Evolutionary conservation across 169 alveolate species (phyloP), one percentile per base, ranked within the genome.

Genomic region (Neospora caninum): DNA sequence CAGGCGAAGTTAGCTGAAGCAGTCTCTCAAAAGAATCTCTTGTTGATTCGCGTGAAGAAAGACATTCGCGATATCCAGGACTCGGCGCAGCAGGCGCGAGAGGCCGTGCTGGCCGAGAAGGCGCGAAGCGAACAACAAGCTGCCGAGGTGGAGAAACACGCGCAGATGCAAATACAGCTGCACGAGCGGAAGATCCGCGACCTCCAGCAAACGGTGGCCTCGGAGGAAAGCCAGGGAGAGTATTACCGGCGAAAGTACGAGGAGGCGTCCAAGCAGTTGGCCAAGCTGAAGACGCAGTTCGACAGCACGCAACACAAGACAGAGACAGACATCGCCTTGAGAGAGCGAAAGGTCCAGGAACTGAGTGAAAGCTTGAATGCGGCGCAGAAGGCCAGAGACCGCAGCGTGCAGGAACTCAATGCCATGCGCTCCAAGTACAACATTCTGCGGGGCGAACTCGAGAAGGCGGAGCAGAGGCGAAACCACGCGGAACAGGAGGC

Each of bases 141-240:
- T n/a, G 86, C 67, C 34, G 94, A 87, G 38, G 86, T 54, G n/a
- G 94, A 91, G 43, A 80, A 45, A 39, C 91, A 49, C 34, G 86
- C 94, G 53, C 91, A 87, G 36, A 70, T 88, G 69, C 94, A 91
- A 49, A 39, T 91, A 0, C 91, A 73, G 34, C 58, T 88, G 39
- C 78, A 91, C 29, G 94, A 91, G 82, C 78, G 94, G 18, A 87
- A 91, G 67, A 53, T 91, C 20, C 94, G 91, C 39, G 54, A 67
- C 43, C 94, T 91, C 73, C 94, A 91, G 94, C 94, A 91, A 39
- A 54, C 93, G 38, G 88, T 78, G 39, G 94, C 94, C 6, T 84
- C 94, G 53, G 94, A 91, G 22, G 91, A 91, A 64, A 43, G 78
- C 36, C 94, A 91, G 43, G 38, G 69, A 20, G 42, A 31, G 39